A percentile compares a stretch with the other conserved stretches of the same genome.
These are phyloP conservation scores for Yamadazyma tumulicola DNA, from an alignment of 805 yeast species.

Conservation along the genomic window DNA sequence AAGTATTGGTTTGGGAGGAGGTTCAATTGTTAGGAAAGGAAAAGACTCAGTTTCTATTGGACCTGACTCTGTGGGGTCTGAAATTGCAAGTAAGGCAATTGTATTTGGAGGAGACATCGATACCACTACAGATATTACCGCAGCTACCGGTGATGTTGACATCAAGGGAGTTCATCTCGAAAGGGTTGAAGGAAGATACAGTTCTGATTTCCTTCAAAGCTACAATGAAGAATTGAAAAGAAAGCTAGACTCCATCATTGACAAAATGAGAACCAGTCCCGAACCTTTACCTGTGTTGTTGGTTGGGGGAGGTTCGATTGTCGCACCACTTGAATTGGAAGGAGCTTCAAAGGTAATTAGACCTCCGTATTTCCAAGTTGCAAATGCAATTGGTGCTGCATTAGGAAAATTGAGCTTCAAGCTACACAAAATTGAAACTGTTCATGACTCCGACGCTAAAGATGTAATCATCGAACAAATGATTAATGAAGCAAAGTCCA, in stretches of 20 bases:
- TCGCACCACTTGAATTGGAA: slow-evolving; percentile 32
- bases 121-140: slow-evolving; percentile 39
- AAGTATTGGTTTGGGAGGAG: slow-evolving; percentile 50
- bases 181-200: neutral
- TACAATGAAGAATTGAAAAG: slow-evolving; percentile 16
- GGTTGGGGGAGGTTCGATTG: slow-evolving; percentile 51
- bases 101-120: slow-evolving; percentile 42
- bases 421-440: slow-evolving; percentile 16
- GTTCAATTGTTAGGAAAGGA: slow-evolving; percentile 37
- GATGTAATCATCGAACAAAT: slow-evolving; percentile 15
- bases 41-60: slow-evolving; percentile 30
- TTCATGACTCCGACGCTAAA: slow-evolving; percentile 8
- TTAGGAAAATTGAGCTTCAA: slow-evolving; percentile 31
- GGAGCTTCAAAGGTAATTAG: slow-evolving; percentile 42
- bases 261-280: slow-evolving; percentile 43
- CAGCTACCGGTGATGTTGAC: slow-evolving; percentile 15
- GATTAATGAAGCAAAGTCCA: slow-evolving; percentile 12
- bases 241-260: slow-evolving; percentile 39
- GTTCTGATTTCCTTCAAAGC: slow-evolving; percentile 10
- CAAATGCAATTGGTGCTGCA: slow-evolving; percentile 43
- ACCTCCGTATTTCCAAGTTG: slow-evolving; percentile 41
- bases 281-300: slow-evolving; percentile 41
- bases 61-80: slow-evolving; percentile 48
- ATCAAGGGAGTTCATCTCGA: slow-evolving; percentile 21
- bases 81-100: slow-evolving; percentile 28